phyloP scores from a whole-genome alignment of 108 stramenopile genomes.

The Ochromonas danica region DNA sequence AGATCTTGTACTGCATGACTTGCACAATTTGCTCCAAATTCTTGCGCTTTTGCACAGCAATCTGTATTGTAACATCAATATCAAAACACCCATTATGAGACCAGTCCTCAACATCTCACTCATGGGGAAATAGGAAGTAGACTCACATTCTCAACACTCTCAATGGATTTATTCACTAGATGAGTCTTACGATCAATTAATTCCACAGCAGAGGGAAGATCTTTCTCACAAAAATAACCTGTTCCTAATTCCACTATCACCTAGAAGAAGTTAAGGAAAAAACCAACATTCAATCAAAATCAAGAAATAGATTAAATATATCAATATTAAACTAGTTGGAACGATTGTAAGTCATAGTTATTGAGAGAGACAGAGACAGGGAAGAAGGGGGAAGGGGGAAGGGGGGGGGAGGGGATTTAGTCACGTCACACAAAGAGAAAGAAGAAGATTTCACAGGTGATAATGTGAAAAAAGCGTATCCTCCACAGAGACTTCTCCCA shows the following conservation, averaged over 20 bases:
- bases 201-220: not conserved
- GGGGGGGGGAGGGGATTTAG: too few species aligned
- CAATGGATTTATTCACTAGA: slow-evolving; percentile 7
- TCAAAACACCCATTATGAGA: too few species aligned
- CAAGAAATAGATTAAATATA: not conserved
- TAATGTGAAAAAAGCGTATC: too few species aligned
- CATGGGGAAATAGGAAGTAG: too few species aligned
- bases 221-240: slow-evolving; percentile 16
- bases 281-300: not conserved
- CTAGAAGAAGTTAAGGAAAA: not conserved
- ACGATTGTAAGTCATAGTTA: too few species aligned
- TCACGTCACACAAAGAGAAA: too few species aligned
- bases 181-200: slow-evolving; percentile 7
- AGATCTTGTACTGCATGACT: slow-evolving; percentile 25
- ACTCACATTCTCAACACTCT: slow-evolving; percentile 5
- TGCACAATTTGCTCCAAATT: not conserved
- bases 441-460: too few species aligned
- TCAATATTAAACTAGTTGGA: not conserved
- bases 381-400: too few species aligned
- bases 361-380: too few species aligned
- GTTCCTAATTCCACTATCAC: slow-evolving; percentile 19
- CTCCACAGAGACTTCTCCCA: too few species aligned
- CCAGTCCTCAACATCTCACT: too few species aligned
- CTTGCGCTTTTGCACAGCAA: slow-evolving; percentile 8
- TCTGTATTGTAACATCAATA: not conserved